Conservation (phyloP, 2,329 filamentous ascomycete genomes). For the Shiraia sp. region DNA sequence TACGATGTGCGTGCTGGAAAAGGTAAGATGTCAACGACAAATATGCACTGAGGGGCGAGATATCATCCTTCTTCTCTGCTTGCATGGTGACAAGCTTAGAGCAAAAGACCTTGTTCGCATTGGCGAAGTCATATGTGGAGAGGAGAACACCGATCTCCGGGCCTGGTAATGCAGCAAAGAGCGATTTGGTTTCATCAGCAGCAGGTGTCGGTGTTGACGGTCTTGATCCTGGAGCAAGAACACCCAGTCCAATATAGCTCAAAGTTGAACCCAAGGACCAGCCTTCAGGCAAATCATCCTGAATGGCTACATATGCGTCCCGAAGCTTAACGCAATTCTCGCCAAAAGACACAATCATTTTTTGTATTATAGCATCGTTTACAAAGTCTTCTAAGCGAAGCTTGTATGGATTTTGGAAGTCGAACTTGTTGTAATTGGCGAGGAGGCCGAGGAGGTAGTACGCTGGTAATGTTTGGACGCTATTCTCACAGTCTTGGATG, state of each 20-base stretch:
- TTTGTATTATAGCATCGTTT: conserved; percentile 83
- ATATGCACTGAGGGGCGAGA: conserved; percentile 78
- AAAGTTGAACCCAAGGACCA: conserved; percentile 85
- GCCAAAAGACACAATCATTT: conserved; percentile 77
- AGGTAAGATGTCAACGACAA: conserved; percentile 91
- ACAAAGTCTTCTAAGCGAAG: conserved; percentile 92
- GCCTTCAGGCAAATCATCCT: conserved; percentile 86
- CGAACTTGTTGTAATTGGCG: conserved; percentile 99
- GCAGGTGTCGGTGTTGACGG: conserved; percentile 65
- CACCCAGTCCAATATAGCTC: conserved; percentile 77
- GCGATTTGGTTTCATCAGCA: conserved; percentile 77
- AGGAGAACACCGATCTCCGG: conserved; percentile 79
- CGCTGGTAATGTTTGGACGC: conserved; percentile 67
- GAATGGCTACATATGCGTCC: conserved; percentile 78
- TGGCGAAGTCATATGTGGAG: conserved; percentile 88
- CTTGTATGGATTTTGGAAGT: conserved; percentile 95
- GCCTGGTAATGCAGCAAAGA: conserved; percentile 78
- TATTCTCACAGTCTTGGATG: conserved; percentile 74
- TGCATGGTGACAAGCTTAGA: conserved; percentile 73
- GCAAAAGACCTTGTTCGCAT: conserved; percentile 94
- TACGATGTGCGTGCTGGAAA: conserved; percentile 89
- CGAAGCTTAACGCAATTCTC: conserved; percentile 69
- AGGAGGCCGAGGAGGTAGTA: conserved; percentile 84
- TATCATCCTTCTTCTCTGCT: conserved; percentile 63
- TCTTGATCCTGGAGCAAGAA: conserved; percentile 70